These are phyloP conservation scores for Cryphonectria carpinicola DNA, from an alignment of 2,329 filamentous ascomycete species.

Conservation along the genomic window DNA sequence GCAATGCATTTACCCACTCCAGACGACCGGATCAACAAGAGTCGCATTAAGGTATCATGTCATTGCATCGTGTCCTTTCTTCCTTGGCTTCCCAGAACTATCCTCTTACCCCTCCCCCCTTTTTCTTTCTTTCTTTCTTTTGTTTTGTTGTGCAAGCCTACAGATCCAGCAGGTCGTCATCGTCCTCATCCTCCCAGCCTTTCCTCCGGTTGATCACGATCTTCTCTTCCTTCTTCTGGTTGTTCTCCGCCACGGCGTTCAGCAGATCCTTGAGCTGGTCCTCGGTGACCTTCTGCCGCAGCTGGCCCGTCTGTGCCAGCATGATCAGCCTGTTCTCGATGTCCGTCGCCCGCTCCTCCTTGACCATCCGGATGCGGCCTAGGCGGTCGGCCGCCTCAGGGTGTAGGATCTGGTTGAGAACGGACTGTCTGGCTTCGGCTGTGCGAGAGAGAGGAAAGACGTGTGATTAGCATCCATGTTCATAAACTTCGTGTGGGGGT, in stretches of 20 bases:
- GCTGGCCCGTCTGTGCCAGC: slow-evolving; percentile 85
- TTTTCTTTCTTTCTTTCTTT: neutral
- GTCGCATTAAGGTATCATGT: slow-evolving; percentile 28
- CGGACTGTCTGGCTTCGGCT: slow-evolving; percentile 73
- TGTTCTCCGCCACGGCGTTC: slow-evolving; percentile 79
- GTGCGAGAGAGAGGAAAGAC: slow-evolving; percentile 4
- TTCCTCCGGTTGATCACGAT: slow-evolving; percentile 86
- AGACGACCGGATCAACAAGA: slow-evolving; percentile 7
- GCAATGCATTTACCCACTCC: neutral
- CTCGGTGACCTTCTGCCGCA: slow-evolving; percentile 87
- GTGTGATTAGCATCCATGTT: neutral
- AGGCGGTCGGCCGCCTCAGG: slow-evolving; percentile 92
- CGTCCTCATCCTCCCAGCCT: slow-evolving; percentile 83
- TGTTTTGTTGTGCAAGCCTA: slow-evolving; percentile 35
- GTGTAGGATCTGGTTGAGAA: slow-evolving; percentile 91
- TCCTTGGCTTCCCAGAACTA: neutral
- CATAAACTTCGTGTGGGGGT: neutral
- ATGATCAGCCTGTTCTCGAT: slow-evolving; percentile 92
- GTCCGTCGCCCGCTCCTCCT: slow-evolving; percentile 85
- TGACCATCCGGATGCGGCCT: slow-evolving; percentile 92
- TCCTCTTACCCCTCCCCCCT: too few relatives aligned
- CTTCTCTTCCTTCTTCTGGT: slow-evolving; percentile 75
- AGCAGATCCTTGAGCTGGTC: slow-evolving; percentile 91
- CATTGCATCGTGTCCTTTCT: slow-evolving; percentile 18
- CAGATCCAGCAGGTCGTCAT: slow-evolving; percentile 73